These are phyloP conservation scores for Ganoderma boninense DNA, from an alignment of 1,284 basidiomycete genomes.

Conservation along the genomic window DNA sequence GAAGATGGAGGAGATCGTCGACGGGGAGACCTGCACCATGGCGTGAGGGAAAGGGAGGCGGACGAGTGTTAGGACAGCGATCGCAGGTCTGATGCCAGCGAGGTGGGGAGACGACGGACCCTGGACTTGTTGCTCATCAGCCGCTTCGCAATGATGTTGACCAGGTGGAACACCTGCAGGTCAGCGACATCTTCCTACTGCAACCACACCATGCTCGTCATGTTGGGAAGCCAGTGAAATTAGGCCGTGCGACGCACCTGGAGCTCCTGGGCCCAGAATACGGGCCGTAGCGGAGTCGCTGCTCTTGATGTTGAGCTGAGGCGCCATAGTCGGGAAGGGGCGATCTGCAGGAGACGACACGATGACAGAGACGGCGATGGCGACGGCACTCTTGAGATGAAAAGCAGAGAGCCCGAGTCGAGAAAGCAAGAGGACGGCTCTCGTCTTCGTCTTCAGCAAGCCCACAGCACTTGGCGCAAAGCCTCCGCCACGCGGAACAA, in stretches of 20 bases:
- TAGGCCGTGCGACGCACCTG: too few species aligned
- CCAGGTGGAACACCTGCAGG: too few species aligned
- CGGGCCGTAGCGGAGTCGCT: too few species aligned
- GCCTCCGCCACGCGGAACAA: not conserved
- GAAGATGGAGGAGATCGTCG: slow-evolving; percentile 82
- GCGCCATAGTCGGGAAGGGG: not conserved
- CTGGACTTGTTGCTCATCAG: slow-evolving; percentile 79
- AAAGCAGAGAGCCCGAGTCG: slow-evolving; percentile 1
- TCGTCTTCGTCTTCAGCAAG: not conserved
- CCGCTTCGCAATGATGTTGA: too few species aligned
- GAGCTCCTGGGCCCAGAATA: too few species aligned
- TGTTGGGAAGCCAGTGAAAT: too few species aligned
- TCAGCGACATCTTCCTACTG: too few species aligned
- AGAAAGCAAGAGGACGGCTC: not conserved
- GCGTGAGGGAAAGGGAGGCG: not conserved
- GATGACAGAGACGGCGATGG: slow-evolving; percentile 2
- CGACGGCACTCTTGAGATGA: slow-evolving; percentile 2
- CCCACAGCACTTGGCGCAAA: not conserved
- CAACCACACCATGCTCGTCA: too few species aligned
- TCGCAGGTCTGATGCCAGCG: not conserved
- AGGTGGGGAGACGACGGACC: slow-evolving; percentile 46
- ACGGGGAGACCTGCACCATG: slow-evolving; percentile 62
- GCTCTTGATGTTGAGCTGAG: too few species aligned
- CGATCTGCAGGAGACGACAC: not conserved
- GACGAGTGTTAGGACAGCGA: not conserved